Evolutionary conservation across 2,329 filamentous ascomycete species (phyloP).

Genomic region (Cucurbitaria berberidis): DNA sequence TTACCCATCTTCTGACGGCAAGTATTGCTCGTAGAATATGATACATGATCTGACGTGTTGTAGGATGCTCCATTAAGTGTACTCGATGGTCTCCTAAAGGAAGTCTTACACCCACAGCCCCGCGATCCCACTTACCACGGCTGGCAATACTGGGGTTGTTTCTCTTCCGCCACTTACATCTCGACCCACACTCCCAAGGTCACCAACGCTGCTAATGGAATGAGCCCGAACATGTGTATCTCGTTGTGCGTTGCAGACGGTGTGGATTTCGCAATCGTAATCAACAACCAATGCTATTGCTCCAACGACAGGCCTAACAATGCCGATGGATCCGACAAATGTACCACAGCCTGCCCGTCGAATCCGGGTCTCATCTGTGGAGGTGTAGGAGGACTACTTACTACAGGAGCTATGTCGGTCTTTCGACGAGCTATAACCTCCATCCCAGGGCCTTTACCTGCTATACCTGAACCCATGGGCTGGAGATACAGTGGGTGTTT

Average conservation of each 20-base stretch:
- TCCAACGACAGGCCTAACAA: slow-evolving; percentile 1
- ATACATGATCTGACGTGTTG: neutral
- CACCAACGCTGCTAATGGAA: neutral
- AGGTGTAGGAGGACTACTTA: neutral
- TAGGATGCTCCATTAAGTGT: neutral
- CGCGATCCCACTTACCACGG: slow-evolving; percentile 7
- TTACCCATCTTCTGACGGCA: slow-evolving; percentile 4
- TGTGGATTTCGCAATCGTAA: slow-evolving; percentile 2
- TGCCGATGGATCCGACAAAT: slow-evolving; percentile 1
- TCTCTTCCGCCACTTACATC: neutral
- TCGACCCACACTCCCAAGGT: neutral
- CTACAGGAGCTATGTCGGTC: neutral
- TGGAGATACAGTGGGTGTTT: slow-evolving; percentile 9
- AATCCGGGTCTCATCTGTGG: slow-evolving; percentile 1
- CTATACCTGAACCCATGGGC: neutral
- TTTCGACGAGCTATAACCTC: slow-evolving; percentile 1
- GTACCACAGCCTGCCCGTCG: neutral
- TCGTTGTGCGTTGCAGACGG: slow-evolving; percentile 2
- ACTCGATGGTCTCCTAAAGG: neutral
- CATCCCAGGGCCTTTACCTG: neutral
- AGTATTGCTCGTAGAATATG: neutral
- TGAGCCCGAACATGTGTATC: slow-evolving; percentile 7
- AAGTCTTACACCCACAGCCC: slow-evolving; percentile 5
- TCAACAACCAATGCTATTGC: slow-evolving; percentile 5
- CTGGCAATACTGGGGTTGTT: slow-evolving; percentile 13